Evolutionary conservation across 2,329 filamentous ascomycete genomes (phyloP), one percentile per base, ranked within the genome.

Genomic region (Clonostachys sp.): DNA sequence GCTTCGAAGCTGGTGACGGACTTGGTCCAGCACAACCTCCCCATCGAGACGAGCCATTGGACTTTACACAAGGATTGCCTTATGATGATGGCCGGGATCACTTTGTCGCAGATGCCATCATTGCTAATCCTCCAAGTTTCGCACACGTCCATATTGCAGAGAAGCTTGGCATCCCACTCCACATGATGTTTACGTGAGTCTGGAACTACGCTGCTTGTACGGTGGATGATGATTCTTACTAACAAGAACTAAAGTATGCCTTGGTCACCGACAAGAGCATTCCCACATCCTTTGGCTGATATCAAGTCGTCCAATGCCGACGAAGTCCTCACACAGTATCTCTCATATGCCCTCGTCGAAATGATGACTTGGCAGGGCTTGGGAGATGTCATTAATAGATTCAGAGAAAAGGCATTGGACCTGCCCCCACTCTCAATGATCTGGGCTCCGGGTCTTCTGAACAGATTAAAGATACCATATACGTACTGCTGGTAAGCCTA

Each of bases 321-420:
- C 56, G 75, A 81, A 6, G 80, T 80, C n/a, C 77, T 89, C 49
- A 86, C 88, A 1, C 95, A 94, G 56, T 92, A 89, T 59, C 75
- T 95, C 48, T 88, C 86, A 0, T 96, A 95, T 57, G 83, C 86
- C 1, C 72, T 95, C 17, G 87, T 95, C 3, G 91, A 96, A 55
- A 89, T 95, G 80, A 83, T 96, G 76, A 91, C 91, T 12, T 95
- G 90, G 90, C 90, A 96, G 66, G 91, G 90, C 0, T 70, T 96
- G 5, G 91, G 91, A 36, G 91, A 96, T 64, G 74, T 96, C 6
- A 92, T 96, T 61, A 96, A 97, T 60, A 79, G 84, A 12, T 96
- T 96, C 59, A 78, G 91, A 45, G 83, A 86, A 53, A 83, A 84
- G 49, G 80, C 80, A 13, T 74, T 95, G 2, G 86, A 87, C 24